phyloP scores from a whole-genome alignment of 2,329 filamentous ascomycete genomes.

The Colletotrichum endophyticum region DNA sequence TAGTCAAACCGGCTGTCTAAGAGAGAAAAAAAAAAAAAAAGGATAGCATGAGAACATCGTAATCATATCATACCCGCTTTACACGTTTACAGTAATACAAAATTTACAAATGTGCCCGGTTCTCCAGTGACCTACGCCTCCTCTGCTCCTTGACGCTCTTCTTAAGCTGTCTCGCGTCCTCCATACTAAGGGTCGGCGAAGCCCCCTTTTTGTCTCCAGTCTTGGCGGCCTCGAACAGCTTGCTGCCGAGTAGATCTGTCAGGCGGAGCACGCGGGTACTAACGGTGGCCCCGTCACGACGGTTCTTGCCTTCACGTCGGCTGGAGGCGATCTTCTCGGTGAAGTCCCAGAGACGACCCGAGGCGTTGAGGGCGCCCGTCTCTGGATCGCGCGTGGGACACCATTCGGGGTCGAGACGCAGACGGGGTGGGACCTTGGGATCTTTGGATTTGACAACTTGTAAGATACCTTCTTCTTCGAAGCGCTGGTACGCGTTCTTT shows the following conservation, averaged over 20 bases:
- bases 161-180: constrained; percentile 52
- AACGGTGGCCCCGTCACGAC: constrained; percentile 91
- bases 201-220: constrained; percentile 42
- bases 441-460: constrained; percentile 74
- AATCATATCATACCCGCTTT: constrained; percentile 13
- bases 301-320: constrained; percentile 91
- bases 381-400: constrained; percentile 67
- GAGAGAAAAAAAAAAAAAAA: background rate
- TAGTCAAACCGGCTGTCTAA: background rate
- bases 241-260: constrained; percentile 73
- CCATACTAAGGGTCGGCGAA: constrained; percentile 50
- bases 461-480: constrained; percentile 90
- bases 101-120: constrained; percentile 53
- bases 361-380: constrained; percentile 67
- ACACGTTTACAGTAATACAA: constrained; percentile 11
- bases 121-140: constrained; percentile 53
- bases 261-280: constrained; percentile 79
- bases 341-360: constrained; percentile 88
- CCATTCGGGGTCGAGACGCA: constrained; percentile 79
- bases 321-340: constrained; percentile 85
- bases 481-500: constrained; percentile 88
- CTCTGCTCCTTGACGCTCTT: constrained; percentile 50
- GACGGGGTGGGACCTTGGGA: constrained; percentile 61
- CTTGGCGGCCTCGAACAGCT: constrained; percentile 67
- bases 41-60: background rate